Base-by-base conservation (phyloP, 495 filamentous ascomycete species). In the Penicillium silybi region DNA sequence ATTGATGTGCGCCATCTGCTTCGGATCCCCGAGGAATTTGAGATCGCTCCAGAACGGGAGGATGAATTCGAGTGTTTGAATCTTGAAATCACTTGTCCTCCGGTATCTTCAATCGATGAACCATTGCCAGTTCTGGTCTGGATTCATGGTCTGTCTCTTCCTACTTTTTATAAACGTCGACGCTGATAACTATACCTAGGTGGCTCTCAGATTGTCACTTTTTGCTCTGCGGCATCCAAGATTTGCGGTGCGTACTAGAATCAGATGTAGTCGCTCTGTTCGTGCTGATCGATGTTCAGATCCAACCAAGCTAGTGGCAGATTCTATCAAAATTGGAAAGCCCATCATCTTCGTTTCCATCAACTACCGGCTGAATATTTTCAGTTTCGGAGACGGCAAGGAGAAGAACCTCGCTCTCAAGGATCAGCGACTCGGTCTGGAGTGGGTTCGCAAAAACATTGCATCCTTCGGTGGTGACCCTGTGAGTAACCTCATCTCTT, bases 301-400 rank as follows among this genome's bases (percentile, higher is more conserved):
- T 52, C 67, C 68, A 0, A 65, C 58, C 26, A 66, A 64, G 34
- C 49, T 73, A 26, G 65, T 73, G 15, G 59, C 63, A 0, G 70
- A 71, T 23, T 71, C 70, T 0, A 63, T 71, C 26, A 60, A 59
- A 37, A 41, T 57, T 3, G 59, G 52, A 16, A 73, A 83, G 44
- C 69, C 72, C 32, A 71, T 85, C 22, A 71, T 88, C 18, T 78
- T 87, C 48, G 80, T 86, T 13, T 71, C 73, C 5, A 74, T 85
- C 63, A 86, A 86, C 64, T 86, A 87, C 61, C 82, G 85, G 6
- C 54, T 85, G 45, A 84, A 84, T 61, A 79, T 87, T 50, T 84
- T 86, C 55, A 79, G 81, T 19, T 85, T 81, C 41, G 80, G 82
- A 19, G 74, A 80, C 52, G 79, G 74, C 6, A 66, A 62, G 19